Evolutionary conservation across 176 grass and related monocot species (phyloP), one percentile per base, ranked within the genome.

Genomic region (Cocos nucifera): DNA sequence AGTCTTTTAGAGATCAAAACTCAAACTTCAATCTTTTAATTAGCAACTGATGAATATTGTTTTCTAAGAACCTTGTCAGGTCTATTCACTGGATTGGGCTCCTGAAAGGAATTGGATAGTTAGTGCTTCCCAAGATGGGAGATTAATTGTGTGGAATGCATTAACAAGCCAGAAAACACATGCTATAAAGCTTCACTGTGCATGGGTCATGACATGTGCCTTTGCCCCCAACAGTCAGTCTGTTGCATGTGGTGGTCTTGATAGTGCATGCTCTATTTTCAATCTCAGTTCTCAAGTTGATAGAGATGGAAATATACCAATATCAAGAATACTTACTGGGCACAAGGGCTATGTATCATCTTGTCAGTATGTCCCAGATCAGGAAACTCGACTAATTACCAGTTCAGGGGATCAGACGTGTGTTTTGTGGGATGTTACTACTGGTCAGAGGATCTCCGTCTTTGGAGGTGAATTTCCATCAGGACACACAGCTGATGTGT

Each of bases 381-480:
- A 98, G 49, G 84, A 98, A 62, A 86, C 81, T 24, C 85, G 73
- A 22, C 64, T 98, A 59, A 86, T 98, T 82, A 98, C 87, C 18
- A 75, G 81, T 53, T 98, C 93, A 21, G 87, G 93, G 53, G 87
- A 98, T 65, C 87, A 92, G 67, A 98, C 93, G 17, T 98, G 93
- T 67, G 69, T 86, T 29, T 32, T 92, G 9, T 98, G 93, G 93
- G 93, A 98, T 73, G 93, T 98, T 53, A 98, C 81, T 63, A 98
- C 93, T 73, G 93, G 93, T 29, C 93, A 98, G 64, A 88, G 81
- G 59, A 85, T 92, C 57, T 98, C 93, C 30, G 80, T 92, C 63
- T 98, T 98, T 80, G 93, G 93, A 22, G 93, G 93, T 51, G 93
- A 98, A 85, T 92, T 98, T 67, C 93, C 93, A 71, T 98, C 93